Base-by-base conservation (phyloP, 1,139 yeast genomes). In the Nakaseomyces uthaithaninus region DNA sequence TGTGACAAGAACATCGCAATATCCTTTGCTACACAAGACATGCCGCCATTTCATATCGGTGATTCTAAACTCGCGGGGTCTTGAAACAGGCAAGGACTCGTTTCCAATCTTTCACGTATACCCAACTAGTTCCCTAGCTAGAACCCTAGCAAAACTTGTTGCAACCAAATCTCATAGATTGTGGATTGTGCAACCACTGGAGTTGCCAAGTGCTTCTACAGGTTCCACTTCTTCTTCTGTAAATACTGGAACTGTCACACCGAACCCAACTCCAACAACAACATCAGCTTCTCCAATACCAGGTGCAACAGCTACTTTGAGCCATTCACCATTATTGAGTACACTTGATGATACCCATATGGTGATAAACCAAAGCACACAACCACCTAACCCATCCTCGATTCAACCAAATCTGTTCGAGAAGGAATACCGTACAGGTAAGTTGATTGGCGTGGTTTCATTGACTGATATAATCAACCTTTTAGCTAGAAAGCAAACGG, bases 21-120 rank as follows among this genome's bases (percentile, higher is more conserved):
- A 93, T 7, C 86, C 83, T 46, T 66, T 85, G 48, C 70, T 91
- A 44, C 80, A 80, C 55, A 80, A 83, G 58, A 72, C 93, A 7
- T 93, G 95, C 60, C 71, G 86, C 55, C 91, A 84, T 61, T 91
- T 89, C 58, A 77, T 91, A 45, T 78, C 94, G 26, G 83, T 86
- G 49, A 87, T 89, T 49, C 72, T 91, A 48, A 80, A 84, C 52
- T 80, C 80, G 47, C 80, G 95, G 55, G 98, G 97, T 12, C 72
- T 91, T 25, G 94, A 81, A 56, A 59, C 53, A 36, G 91, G 87
- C 57, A 87, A 89, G 63, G 98, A 91, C 66, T 89, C 93, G 37
- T 89, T 80, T 70, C 98, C 98, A 12, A 89, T 91, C 37, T 91
- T 91, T 72, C 95, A 89, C 61, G 95, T 89, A 24, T 81, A 83